A percentile compares a stretch with the other conserved stretches of the same genome.
These are phyloP conservation scores for Coniferiporia sulphurascens DNA, from an alignment of 1,284 basidiomycete species.

Conservation along the genomic window DNA sequence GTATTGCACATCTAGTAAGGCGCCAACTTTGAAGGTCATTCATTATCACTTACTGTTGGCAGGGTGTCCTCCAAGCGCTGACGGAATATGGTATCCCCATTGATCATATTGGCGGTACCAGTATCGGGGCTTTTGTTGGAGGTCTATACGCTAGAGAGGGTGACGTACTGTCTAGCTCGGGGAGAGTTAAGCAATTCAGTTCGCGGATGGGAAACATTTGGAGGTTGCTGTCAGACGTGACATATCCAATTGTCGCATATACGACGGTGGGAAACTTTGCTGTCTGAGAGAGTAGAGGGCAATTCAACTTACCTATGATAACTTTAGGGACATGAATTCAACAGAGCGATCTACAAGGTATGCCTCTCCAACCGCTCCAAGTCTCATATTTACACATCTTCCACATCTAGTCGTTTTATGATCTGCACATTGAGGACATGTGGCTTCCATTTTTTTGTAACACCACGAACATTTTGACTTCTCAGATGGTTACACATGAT, in stretches of 20 bases:
- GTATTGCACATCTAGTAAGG: slow-evolving; percentile 86
- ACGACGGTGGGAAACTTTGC: slow-evolving; percentile 69
- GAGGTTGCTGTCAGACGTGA: slow-evolving; percentile 92
- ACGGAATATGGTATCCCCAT: slow-evolving; percentile 93
- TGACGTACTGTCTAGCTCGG: slow-evolving; percentile 82
- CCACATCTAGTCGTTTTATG: slow-evolving; percentile 68
- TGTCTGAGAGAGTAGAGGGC: slow-evolving; percentile 23
- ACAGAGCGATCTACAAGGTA: slow-evolving; percentile 79
- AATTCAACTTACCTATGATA: slow-evolving; percentile 13
- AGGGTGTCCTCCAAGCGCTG: slow-evolving; percentile 88
- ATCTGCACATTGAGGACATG: slow-evolving; percentile 97
- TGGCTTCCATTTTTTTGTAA: slow-evolving; percentile 99
- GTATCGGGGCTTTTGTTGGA: slow-evolving; percentile 93
- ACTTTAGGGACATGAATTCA: slow-evolving; percentile 83
- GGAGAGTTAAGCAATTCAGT: slow-evolving; percentile 88
- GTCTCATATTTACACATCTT: slow-evolving; percentile 3
- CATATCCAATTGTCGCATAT: slow-evolving; percentile 96
- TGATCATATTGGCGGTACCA: slow-evolving; percentile 85
- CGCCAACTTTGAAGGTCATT: neutral
- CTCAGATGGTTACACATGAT: slow-evolving; percentile 95
- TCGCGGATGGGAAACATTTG: slow-evolving; percentile 92
- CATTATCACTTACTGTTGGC: neutral
- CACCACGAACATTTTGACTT: slow-evolving; percentile 97
- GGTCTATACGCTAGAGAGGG: slow-evolving; percentile 94
- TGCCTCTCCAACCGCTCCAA: slow-evolving; percentile 6